A percentile compares a stretch with the other conserved stretches of the same genome.
Evolutionary conservation across 148 eudicot genomes (phyloP).

Genomic region (Drosera capensis): DNA sequence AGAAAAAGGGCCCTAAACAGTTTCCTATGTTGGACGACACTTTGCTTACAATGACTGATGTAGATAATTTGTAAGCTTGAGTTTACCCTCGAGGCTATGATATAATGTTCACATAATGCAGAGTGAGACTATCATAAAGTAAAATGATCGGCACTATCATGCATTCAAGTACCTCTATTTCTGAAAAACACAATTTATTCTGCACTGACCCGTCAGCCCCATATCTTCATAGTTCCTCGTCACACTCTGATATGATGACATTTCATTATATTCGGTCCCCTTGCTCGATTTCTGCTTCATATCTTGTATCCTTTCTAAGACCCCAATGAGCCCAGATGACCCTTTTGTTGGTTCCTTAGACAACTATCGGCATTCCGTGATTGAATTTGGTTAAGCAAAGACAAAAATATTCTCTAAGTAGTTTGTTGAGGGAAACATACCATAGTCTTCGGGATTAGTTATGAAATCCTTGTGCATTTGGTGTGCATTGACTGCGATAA

Average conservation of each 20-base stretch:
- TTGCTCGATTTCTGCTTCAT: too few species aligned
- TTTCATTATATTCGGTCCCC: neutral
- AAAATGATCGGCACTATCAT: too few species aligned
- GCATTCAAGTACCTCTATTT: too few species aligned
- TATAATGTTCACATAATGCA: neutral
- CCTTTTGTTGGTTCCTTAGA: too few species aligned
- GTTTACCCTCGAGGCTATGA: neutral
- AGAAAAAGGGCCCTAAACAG: neutral
- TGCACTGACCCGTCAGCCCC: too few species aligned
- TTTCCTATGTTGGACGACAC: neutral
- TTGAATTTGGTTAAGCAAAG: neutral
- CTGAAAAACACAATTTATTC: too few species aligned
- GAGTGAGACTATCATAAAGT: too few species aligned
- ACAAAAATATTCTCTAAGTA: neutral
- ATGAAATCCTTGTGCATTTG: slow-evolving; percentile 29
- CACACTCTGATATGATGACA: neutral
- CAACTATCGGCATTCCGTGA: neutral
- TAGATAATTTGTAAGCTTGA: neutral
- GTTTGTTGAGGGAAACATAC: slow-evolving; percentile 8
- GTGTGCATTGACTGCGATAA: slow-evolving; percentile 22
- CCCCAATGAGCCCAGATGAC: too few species aligned
- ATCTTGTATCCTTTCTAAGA: too few species aligned
- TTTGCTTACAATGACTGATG: neutral
- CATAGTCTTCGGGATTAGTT: slow-evolving; percentile 24
- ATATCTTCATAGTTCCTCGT: too few species aligned